Base-by-base conservation (phyloP, 2,329 filamentous ascomycete species). In the Beauveria pseudobassiana region DNA sequence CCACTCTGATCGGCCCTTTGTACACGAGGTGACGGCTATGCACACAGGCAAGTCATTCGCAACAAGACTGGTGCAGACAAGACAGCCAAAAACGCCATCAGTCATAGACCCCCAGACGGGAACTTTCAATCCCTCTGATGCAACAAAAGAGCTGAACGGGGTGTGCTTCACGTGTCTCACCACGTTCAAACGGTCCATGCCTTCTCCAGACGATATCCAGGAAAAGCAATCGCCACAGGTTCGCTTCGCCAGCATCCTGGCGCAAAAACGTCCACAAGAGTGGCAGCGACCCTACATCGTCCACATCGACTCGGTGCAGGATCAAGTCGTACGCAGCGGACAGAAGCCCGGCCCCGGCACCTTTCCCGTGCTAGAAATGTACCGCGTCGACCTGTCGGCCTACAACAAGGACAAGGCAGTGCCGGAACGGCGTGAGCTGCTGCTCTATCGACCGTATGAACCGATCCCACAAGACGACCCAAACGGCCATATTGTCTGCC, bases 311-410 rank as follows among this genome's bases (percentile, higher is more conserved):
- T 65, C 68, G 5, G 53, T 79, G 24, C 71, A 75, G 2, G 67
- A 69, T 1, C 57, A 70, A 5, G 74, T 58, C 3, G n/a, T 78
- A 16, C 76, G 75, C 2, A 67, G 72, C 48, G 55, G 55, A 12
- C 43, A 48, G 8, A 66, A 38, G 34, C 34, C 72, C 16, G 71
- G 75, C 2, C 70, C 74, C 1, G 80, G 79, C 3, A 69, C 69
- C 0, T 83, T 83, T 61, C 82, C 82, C 8, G 71, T 76, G 0
- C 71, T 83, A 3, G 77, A 82, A 53, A 82, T 83, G 78, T 76
- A 76, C 67, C 83, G 83, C 69, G 81, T 84, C 8, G 80, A 83
- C 66, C 79, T 84, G 76, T 64, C 64, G 0, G 69, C 61, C 0
- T 80, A 74, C 64, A 84, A 84, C 65, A 67, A 69, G 9, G 73